phyloP scores from a whole-genome alignment of 139 green algal genomes.

The Spirogloea muscicola region DNA sequence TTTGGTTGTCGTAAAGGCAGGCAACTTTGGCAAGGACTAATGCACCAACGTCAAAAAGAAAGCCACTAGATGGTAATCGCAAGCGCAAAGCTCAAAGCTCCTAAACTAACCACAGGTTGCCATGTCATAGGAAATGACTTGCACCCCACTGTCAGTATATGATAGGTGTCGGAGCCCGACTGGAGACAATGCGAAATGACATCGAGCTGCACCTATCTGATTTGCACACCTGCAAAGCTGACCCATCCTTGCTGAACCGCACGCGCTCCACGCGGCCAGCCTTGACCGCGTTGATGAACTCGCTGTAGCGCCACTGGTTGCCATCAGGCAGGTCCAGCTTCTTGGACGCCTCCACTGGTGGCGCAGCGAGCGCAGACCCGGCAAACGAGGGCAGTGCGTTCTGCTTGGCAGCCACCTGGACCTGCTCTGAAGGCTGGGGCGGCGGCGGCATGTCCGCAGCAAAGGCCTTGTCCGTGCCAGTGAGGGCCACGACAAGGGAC shows the following conservation, averaged over 20 bases:
- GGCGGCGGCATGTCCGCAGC: slow-evolving; percentile 23
- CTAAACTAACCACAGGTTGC: too few relatives aligned
- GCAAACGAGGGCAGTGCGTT: slow-evolving; percentile 5
- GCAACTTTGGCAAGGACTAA: too few relatives aligned
- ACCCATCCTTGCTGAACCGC: slow-evolving; percentile 93
- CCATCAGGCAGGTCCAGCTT: slow-evolving; percentile 82
- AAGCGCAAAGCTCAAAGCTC: too few relatives aligned
- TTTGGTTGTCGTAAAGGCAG: too few relatives aligned
- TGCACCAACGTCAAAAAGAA: too few relatives aligned
- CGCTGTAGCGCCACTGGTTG: slow-evolving; percentile 91
- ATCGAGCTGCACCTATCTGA: not conserved
- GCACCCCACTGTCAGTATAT: not conserved
- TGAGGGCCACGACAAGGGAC: slow-evolving; percentile 25
- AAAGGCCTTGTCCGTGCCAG: slow-evolving; percentile 49
- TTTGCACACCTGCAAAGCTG: not conserved
- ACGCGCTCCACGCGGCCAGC: slow-evolving; percentile 92
- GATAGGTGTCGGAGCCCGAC: not conserved
- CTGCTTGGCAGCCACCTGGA: slow-evolving; percentile 3
- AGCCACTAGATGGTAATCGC: too few relatives aligned
- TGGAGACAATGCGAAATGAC: not conserved
- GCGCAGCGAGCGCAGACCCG: slow-evolving; percentile 7
- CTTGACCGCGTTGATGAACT: slow-evolving; percentile 91
- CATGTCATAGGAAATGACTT: not conserved
- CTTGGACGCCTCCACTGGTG: slow-evolving; percentile 18
- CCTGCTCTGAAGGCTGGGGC: slow-evolving; percentile 46